Evolutionary conservation across 192 early-diverging fungal genomes (phyloP).

Genomic region (Podila epigama): DNA sequence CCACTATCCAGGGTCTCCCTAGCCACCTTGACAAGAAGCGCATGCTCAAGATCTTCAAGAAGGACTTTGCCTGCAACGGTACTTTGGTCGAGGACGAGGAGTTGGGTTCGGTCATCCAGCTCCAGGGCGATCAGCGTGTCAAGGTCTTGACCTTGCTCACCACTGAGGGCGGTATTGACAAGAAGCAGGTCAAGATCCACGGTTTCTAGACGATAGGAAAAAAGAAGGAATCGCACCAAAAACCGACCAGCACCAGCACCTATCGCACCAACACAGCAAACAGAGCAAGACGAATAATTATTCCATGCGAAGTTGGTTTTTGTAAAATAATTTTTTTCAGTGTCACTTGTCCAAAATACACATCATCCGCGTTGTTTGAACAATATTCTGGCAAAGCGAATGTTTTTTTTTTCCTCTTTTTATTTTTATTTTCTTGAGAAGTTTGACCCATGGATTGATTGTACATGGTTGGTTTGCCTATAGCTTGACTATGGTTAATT

Average conservation of each 20-base stretch:
- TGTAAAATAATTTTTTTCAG: too few species aligned
- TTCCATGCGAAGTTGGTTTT: too few species aligned
- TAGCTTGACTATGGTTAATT: background rate
- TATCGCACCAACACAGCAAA: background rate
- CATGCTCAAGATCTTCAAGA: slow-evolving; percentile 96
- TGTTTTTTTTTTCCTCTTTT: background rate
- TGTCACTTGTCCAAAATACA: too few species aligned
- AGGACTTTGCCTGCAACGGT: slow-evolving; percentile 97
- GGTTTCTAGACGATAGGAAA: slow-evolving; percentile 80
- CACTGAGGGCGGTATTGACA: slow-evolving; percentile 74
- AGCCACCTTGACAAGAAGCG: slow-evolving; percentile 87
- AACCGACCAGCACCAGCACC: too few species aligned
- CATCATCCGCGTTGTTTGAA: too few species aligned
- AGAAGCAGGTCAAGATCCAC: slow-evolving; percentile 93
- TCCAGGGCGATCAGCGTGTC: slow-evolving; percentile 93
- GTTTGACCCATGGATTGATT: background rate
- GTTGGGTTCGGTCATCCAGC: slow-evolving; percentile 90
- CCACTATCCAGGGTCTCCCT: slow-evolving; percentile 93
- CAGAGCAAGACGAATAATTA: background rate
- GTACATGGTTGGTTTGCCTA: background rate
- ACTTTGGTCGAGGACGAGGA: slow-evolving; percentile 94
- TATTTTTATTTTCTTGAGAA: background rate
- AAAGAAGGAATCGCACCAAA: background rate
- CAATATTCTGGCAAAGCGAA: background rate
- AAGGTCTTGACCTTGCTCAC: slow-evolving; percentile 84